Evolutionary conservation across 2,329 filamentous ascomycete species (phyloP), one percentile per base, ranked within the genome.

Genomic region (Acephala macrosclerotiorum): DNA sequence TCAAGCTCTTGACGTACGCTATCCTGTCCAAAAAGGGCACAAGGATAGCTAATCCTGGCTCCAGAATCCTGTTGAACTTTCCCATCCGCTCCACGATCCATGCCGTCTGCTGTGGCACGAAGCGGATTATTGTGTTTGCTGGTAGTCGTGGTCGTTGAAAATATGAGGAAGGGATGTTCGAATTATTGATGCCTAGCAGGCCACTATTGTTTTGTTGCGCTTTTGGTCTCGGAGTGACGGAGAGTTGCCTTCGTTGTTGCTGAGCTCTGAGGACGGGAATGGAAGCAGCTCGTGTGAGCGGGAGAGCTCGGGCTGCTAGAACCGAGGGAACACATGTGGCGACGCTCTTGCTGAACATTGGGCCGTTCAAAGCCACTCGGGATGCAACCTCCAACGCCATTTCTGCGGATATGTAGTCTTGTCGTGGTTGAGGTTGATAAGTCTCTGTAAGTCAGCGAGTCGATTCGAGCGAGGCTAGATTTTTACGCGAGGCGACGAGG

Each of bases 31-130:
- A 82, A 72, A 98, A 91, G 1, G 96, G 96, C 62, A 96, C 85
- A 72, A 99, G 82, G 69, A 99, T 86, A 25, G 96, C 94, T 68
- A 99, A 84, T 64, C 96, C 96, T 3, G 96, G 96, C 74, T 97
- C 88, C 59, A 99, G 83, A 75, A 99, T 97, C 67, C 94, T 88
- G 81, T 93, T 91, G 83, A 97, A 99, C 80, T 94, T 96, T 75
- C 96, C 96, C 96, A 99, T 99, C 77, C 96, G 94, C 87, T 99
- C 96, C 64, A 99, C 96, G 66, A 99, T 95, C 96, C 96, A 99
- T 79, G 96, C 96, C 74, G 95, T 98, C 83, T 99, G 96, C 81
- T 99, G 96, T n/a, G 96, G 96, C 49, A 99, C 96, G 80, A 98
- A 99, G 67, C 95, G 93, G 74, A 99, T 84, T 69, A 99, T 84